phyloP scores from a whole-genome alignment of 768 basidiomycete species.

The Podaxis sp. region DNA sequence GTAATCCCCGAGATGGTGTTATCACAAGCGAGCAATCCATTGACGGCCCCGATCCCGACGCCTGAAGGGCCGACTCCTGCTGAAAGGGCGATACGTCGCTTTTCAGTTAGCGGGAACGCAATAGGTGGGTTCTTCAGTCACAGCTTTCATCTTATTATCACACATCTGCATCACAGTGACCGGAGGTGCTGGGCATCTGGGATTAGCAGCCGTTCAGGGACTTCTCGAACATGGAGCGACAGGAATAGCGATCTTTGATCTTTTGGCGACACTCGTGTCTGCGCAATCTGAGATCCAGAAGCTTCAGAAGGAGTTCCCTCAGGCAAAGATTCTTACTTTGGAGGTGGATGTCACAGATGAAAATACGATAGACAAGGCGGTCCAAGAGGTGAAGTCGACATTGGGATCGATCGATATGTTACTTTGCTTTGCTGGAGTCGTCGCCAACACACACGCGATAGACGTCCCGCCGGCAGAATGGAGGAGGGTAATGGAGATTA shows the following conservation, averaged over 20 bases:
- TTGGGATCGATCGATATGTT: constrained; percentile 37
- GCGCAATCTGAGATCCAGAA: constrained; percentile 22
- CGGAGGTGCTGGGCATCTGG: constrained; percentile 42
- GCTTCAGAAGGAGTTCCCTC: constrained; percentile 30
- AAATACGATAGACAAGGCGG: constrained; percentile 24
- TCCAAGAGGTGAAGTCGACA: constrained; percentile 24
- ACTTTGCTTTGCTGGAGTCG: constrained; percentile 44
- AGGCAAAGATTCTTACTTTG: constrained; percentile 30
- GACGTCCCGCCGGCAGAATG: constrained; percentile 33
- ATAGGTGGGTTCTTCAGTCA: constrained; percentile 29
- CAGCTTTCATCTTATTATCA: not conserved
- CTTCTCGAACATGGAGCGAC: constrained; percentile 45
- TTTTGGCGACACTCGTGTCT: constrained; percentile 24
- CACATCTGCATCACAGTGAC: constrained; percentile 31
- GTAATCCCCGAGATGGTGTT: constrained; percentile 7
- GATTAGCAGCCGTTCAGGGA: constrained; percentile 35
- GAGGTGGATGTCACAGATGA: constrained; percentile 39
- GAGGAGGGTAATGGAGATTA: constrained; percentile 39
- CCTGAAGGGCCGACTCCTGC: constrained; percentile 18
- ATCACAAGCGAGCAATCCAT: constrained; percentile 21
- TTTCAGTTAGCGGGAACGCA: constrained; percentile 38
- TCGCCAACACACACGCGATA: constrained; percentile 31
- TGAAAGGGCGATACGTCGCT: constrained; percentile 31
- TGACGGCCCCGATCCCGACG: constrained; percentile 16
- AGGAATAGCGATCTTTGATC: constrained; percentile 33